A percentile compares a stretch with the other conserved stretches of the same genome.
Evolutionary conservation across 1,284 basidiomycete species (phyloP).

Genomic region (Trichosporon faecale): DNA sequence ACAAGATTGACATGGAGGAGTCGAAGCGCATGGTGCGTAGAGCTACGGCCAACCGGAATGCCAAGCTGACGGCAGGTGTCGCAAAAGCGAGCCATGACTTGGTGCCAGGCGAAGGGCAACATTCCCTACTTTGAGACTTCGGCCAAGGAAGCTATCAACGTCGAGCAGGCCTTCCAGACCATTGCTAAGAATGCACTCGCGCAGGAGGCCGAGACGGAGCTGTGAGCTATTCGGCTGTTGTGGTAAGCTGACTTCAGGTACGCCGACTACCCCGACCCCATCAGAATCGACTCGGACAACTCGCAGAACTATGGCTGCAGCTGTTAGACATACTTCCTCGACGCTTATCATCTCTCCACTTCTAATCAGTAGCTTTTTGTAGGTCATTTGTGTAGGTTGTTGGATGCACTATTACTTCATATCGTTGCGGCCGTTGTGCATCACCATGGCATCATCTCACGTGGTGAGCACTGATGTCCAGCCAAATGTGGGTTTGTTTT

Average conservation of each 20-base stretch:
- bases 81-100: constrained; percentile 99
- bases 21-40: constrained; percentile 85
- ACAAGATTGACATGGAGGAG: constrained; percentile 99
- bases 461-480: background rate
- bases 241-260: constrained; percentile 59
- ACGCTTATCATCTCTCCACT: constrained; percentile 3
- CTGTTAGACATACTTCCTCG: constrained; percentile 58
- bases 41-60: background rate
- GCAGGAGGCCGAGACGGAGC: constrained; percentile 92
- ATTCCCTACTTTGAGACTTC: constrained; percentile 99
- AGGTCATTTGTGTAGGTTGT: constrained; percentile 10
- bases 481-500: background rate
- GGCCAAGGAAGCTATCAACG: constrained; percentile 99
- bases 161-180: constrained; percentile 99
- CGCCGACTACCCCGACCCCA: constrained; percentile 98
- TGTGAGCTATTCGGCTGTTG: constrained; percentile 1
- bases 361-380: constrained; percentile 11
- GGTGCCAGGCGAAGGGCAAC: constrained; percentile 99
- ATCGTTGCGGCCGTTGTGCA: background rate
- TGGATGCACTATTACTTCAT: background rate
- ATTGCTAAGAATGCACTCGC: constrained; percentile 97
- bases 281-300: constrained; percentile 90
- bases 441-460: background rate
- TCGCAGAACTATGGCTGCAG: constrained; percentile 90
- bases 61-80: constrained; percentile 64